phyloP scores from a whole-genome alignment of 2,329 filamentous ascomycete genomes.

The Aspergillus sclerotialis region DNA sequence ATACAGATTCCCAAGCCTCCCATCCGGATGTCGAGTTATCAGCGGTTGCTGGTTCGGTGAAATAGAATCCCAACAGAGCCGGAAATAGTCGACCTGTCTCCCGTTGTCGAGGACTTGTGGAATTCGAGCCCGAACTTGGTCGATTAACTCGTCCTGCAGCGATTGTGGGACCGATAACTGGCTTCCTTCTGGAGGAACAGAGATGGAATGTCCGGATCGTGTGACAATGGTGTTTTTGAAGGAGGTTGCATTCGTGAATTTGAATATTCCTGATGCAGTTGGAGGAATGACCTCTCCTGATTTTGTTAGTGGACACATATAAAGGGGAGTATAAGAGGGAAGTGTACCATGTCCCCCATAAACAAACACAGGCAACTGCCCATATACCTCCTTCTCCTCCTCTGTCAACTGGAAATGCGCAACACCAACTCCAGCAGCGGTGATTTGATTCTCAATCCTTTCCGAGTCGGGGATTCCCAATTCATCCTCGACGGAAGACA shows the following conservation, averaged over 20 bases:
- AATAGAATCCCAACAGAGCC: slow-evolving; percentile 54
- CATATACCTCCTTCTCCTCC: slow-evolving; percentile 43
- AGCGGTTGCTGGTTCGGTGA: slow-evolving; percentile 58
- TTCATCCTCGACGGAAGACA: slow-evolving; percentile 44
- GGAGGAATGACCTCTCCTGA: slow-evolving; percentile 42
- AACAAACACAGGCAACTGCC: slow-evolving; percentile 48
- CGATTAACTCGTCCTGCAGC: slow-evolving; percentile 38
- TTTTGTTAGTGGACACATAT: not conserved
- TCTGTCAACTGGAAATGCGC: slow-evolving; percentile 50
- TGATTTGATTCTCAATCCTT: slow-evolving; percentile 46
- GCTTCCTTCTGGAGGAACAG: slow-evolving; percentile 40
- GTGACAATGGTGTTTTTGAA: slow-evolving; percentile 49
- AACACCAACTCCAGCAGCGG: slow-evolving; percentile 54
- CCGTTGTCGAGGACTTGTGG: slow-evolving; percentile 22
- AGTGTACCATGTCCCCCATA: slow-evolving; percentile 35
- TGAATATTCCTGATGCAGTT: slow-evolving; percentile 46
- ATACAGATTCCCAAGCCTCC: slow-evolving; percentile 46
- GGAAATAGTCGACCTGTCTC: slow-evolving; percentile 36
- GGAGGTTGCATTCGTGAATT: slow-evolving; percentile 56
- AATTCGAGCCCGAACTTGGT: slow-evolving; percentile 15
- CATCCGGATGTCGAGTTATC: slow-evolving; percentile 47
- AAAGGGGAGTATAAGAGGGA: not conserved
- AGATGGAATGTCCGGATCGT: slow-evolving; percentile 46
- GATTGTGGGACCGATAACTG: slow-evolving; percentile 37
- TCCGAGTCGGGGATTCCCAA: slow-evolving; percentile 40